These are phyloP conservation scores for Pichia thaimueangensis DNA, from an alignment of 805 yeast genomes.

Conservation along the genomic window DNA sequence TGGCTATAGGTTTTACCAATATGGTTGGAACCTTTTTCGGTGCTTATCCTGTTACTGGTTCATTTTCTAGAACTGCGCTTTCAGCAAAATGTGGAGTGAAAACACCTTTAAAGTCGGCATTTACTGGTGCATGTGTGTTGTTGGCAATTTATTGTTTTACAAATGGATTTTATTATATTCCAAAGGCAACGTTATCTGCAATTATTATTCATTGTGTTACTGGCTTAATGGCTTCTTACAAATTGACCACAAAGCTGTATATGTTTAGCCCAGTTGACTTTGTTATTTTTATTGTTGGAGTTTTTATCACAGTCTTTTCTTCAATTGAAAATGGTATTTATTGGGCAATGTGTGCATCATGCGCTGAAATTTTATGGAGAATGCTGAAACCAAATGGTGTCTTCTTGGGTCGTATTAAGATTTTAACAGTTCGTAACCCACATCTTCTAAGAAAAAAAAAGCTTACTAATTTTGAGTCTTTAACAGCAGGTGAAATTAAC, in stretches of 20 bases:
- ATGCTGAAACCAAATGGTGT: slow-evolving; percentile 75
- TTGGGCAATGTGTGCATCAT: slow-evolving; percentile 82
- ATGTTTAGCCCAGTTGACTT: slow-evolving; percentile 67
- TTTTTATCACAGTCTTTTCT: slow-evolving; percentile 68
- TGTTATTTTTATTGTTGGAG: slow-evolving; percentile 65
- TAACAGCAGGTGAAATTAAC: too few relatives aligned
- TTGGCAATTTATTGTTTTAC: slow-evolving; percentile 83
- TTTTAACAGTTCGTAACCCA: slow-evolving; percentile 49
- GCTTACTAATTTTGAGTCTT: too few relatives aligned
- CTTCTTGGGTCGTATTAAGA: slow-evolving; percentile 63
- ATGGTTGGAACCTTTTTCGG: slow-evolving; percentile 85
- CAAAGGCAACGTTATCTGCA: slow-evolving; percentile 82
- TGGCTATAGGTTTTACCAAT: slow-evolving; percentile 90
- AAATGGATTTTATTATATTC: slow-evolving; percentile 78
- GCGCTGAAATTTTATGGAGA: slow-evolving; percentile 65
- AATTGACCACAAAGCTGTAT: slow-evolving; percentile 64
- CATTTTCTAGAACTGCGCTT: slow-evolving; percentile 89
- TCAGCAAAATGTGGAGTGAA: slow-evolving; percentile 94
- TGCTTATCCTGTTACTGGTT: slow-evolving; percentile 95
- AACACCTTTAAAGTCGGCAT: slow-evolving; percentile 88
- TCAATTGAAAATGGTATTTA: slow-evolving; percentile 86
- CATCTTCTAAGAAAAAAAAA: too few relatives aligned
- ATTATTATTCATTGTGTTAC: slow-evolving; percentile 91
- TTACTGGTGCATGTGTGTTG: slow-evolving; percentile 83
- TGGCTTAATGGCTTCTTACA: slow-evolving; percentile 70